These are phyloP conservation scores for Debaryomyces tyrocola DNA, from an alignment of 805 yeast genomes.

Conservation along the genomic window DNA sequence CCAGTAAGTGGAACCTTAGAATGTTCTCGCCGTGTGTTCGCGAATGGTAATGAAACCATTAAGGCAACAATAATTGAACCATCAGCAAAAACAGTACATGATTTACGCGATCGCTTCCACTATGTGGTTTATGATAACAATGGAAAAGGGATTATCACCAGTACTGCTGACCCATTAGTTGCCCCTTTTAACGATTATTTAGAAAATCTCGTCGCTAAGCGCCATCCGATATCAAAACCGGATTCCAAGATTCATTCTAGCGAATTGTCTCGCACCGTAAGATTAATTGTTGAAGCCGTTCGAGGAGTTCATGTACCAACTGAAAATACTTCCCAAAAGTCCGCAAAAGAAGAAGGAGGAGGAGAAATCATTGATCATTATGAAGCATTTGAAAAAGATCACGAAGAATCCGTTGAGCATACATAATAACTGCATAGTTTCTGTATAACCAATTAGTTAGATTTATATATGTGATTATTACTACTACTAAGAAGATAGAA, in stretches of 20 bases:
- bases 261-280: slow-evolving; percentile 56
- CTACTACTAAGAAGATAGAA: neutral
- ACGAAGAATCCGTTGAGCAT: neutral
- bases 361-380: neutral
- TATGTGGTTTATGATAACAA: slow-evolving; percentile 53
- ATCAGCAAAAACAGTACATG: slow-evolving; percentile 45
- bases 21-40: slow-evolving; percentile 8
- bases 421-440: too few relatives aligned
- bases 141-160: slow-evolving; percentile 63
- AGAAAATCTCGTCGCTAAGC: slow-evolving; percentile 42
- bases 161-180: slow-evolving; percentile 62
- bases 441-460: too few relatives aligned
- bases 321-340: neutral
- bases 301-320: slow-evolving; percentile 18
- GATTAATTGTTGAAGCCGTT: slow-evolving; percentile 40
- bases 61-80: slow-evolving; percentile 41
- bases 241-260: slow-evolving; percentile 49
- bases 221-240: slow-evolving; percentile 45
- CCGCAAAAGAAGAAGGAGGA: too few relatives aligned
- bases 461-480: neutral
- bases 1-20: slow-evolving; percentile 48
- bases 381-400: neutral
- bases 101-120: slow-evolving; percentile 51
- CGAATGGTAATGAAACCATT: slow-evolving; percentile 7
- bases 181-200: slow-evolving; percentile 60